Percentiles rank a stretch among this genome's conserved stretches.
Evolutionary conservation across 140 eudicot species (phyloP).

Genomic region (Ambrosia hybrid): DNA sequence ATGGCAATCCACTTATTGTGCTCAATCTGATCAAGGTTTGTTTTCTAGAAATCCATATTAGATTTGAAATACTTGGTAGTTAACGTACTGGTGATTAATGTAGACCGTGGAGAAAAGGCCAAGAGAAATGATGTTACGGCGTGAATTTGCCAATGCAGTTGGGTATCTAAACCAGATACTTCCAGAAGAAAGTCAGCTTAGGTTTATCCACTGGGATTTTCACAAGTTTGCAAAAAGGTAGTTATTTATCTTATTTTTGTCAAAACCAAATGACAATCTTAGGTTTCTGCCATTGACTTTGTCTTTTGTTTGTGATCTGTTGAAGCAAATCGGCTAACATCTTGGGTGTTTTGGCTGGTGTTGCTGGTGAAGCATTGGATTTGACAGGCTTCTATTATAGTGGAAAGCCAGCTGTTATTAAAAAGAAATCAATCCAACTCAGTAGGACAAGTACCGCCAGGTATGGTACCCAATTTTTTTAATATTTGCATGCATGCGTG

Average conservation of each 20-base stretch:
- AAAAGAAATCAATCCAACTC: conserved; percentile 56
- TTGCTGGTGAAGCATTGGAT: conserved; percentile 92
- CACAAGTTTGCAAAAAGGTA: conserved; percentile 98
- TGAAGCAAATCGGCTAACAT: conserved; percentile 93
- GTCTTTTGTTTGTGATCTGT: conserved; percentile 29
- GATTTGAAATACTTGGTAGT: conserved; percentile 15
- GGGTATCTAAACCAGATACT: conserved; percentile 92
- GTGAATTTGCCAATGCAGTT: conserved; percentile 92
- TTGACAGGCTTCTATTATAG: conserved; percentile 92
- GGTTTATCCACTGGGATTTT: conserved; percentile 97
- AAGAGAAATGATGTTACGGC: conserved; percentile 92
- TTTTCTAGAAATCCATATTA: not conserved
- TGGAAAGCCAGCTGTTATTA: conserved; percentile 66
- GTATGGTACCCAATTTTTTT: conserved; percentile 33
- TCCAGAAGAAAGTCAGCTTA: conserved; percentile 74
- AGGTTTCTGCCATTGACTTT: conserved; percentile 15
- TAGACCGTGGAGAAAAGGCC: conserved; percentile 99
- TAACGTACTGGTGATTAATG: conserved; percentile 15
- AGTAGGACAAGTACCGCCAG: conserved; percentile 79
- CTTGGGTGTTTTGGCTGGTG: conserved; percentile 94
- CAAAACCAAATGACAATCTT: conserved; percentile 4
- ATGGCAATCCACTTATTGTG: conserved; percentile 89
- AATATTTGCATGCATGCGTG: too few species aligned
- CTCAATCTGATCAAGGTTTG: conserved; percentile 94
- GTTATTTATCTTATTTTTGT: not conserved